Base-by-base conservation (phyloP, 176 grass and related monocot genomes). In the Cocos nucifera region DNA sequence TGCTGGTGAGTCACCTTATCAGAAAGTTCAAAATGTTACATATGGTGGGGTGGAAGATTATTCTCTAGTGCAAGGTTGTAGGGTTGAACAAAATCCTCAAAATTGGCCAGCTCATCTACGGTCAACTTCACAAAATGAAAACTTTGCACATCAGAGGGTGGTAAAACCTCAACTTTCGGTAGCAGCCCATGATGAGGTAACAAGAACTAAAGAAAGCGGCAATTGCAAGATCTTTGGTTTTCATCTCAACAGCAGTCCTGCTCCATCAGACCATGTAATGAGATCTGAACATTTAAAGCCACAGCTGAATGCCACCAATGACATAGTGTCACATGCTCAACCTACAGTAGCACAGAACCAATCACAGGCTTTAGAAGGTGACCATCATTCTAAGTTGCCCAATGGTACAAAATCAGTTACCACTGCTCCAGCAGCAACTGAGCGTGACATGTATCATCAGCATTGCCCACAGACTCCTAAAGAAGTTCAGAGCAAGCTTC, bases 141-240 rank as follows among this genome's bases (percentile, higher is more conserved):
- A 44, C 35, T 44, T 44, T 44, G 9, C 35, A 32, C 85, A 80
- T 30, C 67, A 81, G 15, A 74, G 67, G 58, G 85, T 95, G 18
- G 22, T 89, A 17, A 84, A 75, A 39, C 85, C 89, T 22, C 85
- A 80, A 16, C 75, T 75, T 28, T 75, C 67, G 3, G 21, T 88
- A 67, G 76, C 80, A 61, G 78, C 85, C 35, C 35, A 44, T 17
- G 69, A 81, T 75, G 90, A 95, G 49, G 59, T 78, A 18, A 75
- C 69, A 19, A 95, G 81, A 77, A 63, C 82, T 20, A 79, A 83
- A 62, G 90, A 95, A 65, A 79, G 67, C 17, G 73, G 71, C 49
- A 84, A 78, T 53, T 95, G 78, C 58, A 95, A 86, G 72, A 78
- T 95, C 59, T 95, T 95, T 78, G 90, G 90, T 58, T 86, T 95